Percentiles rank a stretch among this genome's conserved stretches.
phyloP scores from a whole-genome alignment of 2,329 filamentous ascomycete genomes.

The Talaromyces marneffei region DNA sequence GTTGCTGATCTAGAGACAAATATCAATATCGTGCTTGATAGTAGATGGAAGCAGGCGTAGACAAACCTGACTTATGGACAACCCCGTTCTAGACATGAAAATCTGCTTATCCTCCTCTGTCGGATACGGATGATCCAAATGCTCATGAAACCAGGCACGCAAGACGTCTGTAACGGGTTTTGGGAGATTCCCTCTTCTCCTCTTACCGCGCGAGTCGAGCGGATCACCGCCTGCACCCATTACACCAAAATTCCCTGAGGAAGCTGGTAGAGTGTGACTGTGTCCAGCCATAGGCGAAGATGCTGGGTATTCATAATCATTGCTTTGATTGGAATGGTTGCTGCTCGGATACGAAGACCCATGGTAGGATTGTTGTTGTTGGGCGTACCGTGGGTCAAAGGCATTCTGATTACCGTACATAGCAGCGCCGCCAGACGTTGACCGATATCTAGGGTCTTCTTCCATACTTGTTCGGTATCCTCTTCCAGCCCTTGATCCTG shows the following conservation, averaged over 20 bases:
- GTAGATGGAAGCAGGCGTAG: not conserved
- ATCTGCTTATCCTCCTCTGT: constrained; percentile 83
- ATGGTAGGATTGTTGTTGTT: constrained; percentile 18
- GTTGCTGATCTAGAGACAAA: constrained; percentile 42
- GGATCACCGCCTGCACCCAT: constrained; percentile 35
- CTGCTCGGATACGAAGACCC: constrained; percentile 17
- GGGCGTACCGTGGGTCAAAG: not conserved
- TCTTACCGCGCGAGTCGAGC: constrained; percentile 41
- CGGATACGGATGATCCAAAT: constrained; percentile 76
- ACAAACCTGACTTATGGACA: constrained; percentile 63
- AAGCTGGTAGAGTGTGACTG: constrained; percentile 18
- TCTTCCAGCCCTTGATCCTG: not conserved
- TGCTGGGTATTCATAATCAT: constrained; percentile 29
- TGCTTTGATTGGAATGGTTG: constrained; percentile 24
- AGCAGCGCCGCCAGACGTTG: constrained; percentile 17
- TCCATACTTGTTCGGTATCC: constrained; percentile 15
- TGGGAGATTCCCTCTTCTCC: constrained; percentile 76
- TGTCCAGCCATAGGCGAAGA: constrained; percentile 9
- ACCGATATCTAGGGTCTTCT: constrained; percentile 19
- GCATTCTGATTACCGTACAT: constrained; percentile 9
- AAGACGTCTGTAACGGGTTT: constrained; percentile 82
- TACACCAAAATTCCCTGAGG: constrained; percentile 35
- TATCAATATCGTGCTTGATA: constrained; percentile 1
- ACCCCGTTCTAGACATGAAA: constrained; percentile 66
- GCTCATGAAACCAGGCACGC: constrained; percentile 70